These are phyloP conservation scores for Vitellaria paradoxa DNA, from an alignment of 179 eudicot species.

Conservation along the genomic window DNA sequence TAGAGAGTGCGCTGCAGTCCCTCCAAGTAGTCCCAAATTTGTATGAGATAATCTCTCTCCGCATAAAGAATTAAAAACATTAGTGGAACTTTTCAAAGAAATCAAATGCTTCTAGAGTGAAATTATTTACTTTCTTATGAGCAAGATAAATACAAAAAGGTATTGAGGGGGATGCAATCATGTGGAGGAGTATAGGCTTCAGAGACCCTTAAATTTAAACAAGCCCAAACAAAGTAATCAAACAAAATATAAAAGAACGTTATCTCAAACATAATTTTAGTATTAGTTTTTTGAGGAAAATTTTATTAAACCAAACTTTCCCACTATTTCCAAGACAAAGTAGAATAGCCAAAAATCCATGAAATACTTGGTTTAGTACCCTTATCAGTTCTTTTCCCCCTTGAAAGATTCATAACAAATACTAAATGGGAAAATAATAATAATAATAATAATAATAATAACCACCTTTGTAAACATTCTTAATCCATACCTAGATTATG, in stretches of 20 bases:
- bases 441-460: too few species aligned
- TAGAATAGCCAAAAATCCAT: not conserved
- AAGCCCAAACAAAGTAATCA: too few species aligned
- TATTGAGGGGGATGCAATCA: too few species aligned
- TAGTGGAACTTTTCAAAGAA: not conserved
- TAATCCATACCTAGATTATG: not conserved
- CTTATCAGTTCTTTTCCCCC: too few species aligned
- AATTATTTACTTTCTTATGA: not conserved
- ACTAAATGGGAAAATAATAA: not conserved
- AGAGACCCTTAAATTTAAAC: too few species aligned
- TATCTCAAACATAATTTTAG: too few species aligned
- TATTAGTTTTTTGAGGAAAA: not conserved
- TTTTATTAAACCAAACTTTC: not conserved
- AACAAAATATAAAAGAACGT: too few species aligned
- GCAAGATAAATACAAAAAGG: not conserved
- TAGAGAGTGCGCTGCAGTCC: too few species aligned
- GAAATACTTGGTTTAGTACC: not conserved
- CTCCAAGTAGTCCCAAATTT: too few species aligned
- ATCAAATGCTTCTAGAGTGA: too few species aligned
- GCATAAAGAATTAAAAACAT: not conserved
- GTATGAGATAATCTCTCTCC: too few species aligned
- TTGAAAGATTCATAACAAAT: not conserved
- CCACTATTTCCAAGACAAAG: not conserved
- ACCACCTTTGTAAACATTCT: not conserved
- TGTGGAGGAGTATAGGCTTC: too few species aligned